phyloP scores from a whole-genome alignment of 345 rosid genomes.

The Melastoma malabathricum region DNA sequence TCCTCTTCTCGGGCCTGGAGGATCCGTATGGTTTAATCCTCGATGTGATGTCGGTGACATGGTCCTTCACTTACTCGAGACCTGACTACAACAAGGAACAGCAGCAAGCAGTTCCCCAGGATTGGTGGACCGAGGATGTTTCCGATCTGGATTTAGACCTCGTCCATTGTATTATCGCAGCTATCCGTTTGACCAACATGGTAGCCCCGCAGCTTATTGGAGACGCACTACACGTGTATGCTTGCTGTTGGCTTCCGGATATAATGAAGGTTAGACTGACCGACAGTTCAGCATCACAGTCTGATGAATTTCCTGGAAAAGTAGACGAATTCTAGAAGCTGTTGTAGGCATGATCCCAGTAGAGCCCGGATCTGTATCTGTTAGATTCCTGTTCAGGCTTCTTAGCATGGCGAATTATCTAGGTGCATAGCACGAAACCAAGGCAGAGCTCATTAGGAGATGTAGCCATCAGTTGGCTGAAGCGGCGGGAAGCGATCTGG shows the following conservation, averaged over 20 bases:
- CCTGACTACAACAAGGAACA: constrained; percentile 49
- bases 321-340: constrained; percentile 49
- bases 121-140: constrained; percentile 99
- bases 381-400: constrained; percentile 70
- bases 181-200: constrained; percentile 47
- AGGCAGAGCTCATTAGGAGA: constrained; percentile 66
- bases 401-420: constrained; percentile 53
- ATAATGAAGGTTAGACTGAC: constrained; percentile 23
- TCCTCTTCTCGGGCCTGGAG: neutral
- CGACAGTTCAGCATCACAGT: constrained; percentile 30
- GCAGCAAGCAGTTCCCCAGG: constrained; percentile 62
- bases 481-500: constrained; percentile 50
- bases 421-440: constrained; percentile 56
- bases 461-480: constrained; percentile 69
- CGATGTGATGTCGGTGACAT: constrained; percentile 44
- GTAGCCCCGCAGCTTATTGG: constrained; percentile 78
- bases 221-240: constrained; percentile 90
- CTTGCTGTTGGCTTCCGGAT: constrained; percentile 81
- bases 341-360: constrained; percentile 74
- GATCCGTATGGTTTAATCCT: neutral
- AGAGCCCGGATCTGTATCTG: constrained; percentile 73
- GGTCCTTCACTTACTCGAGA: constrained; percentile 89
- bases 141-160: constrained; percentile 85
- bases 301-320: constrained; percentile 28
- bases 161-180: constrained; percentile 57